Evolutionary conservation across 768 basidiomycete genomes (phyloP).

Genomic region (Steccherinum ochraceum): DNA sequence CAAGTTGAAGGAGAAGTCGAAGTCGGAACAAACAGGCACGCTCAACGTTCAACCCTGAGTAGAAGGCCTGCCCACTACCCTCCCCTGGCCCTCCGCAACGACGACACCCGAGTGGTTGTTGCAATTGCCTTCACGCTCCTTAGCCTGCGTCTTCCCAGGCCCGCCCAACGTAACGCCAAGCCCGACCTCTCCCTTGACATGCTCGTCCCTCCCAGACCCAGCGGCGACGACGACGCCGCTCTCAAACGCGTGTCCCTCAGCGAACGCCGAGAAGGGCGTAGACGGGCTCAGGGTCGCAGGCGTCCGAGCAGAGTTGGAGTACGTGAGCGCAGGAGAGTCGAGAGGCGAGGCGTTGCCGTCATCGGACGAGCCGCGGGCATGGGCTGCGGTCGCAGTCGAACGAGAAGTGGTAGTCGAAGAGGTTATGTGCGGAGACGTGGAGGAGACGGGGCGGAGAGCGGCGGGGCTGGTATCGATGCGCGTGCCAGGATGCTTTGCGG

Average conservation of each 20-base stretch:
- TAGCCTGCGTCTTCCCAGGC: background rate
- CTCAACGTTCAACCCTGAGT: no score
- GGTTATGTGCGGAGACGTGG: constrained; percentile 1
- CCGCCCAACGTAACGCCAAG: background rate
- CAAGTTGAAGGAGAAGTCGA: no score
- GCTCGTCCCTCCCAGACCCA: background rate
- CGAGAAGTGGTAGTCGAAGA: constrained; percentile 1
- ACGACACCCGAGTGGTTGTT: background rate
- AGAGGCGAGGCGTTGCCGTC: constrained; percentile 16
- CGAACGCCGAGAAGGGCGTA: constrained; percentile 24
- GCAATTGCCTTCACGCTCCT: background rate
- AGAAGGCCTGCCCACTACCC: background rate
- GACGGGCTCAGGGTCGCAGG: constrained; percentile 23
- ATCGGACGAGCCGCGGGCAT: background rate
- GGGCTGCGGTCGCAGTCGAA: background rate
- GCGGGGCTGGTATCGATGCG: constrained; percentile 8
- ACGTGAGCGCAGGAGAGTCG: constrained; percentile 25
- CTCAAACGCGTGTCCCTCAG: constrained; percentile 16
- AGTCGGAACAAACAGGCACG: no score
- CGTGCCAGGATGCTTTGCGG: constrained; percentile 1
- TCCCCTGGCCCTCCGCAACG: background rate
- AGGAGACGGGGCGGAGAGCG: background rate
- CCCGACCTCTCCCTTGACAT: background rate
- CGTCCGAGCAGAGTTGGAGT: constrained; percentile 19
- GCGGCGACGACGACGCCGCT: constrained; percentile 2